Evolutionary conservation across 805 yeast genomes (phyloP).

Genomic region (Dipodascopsis uninucleata): DNA sequence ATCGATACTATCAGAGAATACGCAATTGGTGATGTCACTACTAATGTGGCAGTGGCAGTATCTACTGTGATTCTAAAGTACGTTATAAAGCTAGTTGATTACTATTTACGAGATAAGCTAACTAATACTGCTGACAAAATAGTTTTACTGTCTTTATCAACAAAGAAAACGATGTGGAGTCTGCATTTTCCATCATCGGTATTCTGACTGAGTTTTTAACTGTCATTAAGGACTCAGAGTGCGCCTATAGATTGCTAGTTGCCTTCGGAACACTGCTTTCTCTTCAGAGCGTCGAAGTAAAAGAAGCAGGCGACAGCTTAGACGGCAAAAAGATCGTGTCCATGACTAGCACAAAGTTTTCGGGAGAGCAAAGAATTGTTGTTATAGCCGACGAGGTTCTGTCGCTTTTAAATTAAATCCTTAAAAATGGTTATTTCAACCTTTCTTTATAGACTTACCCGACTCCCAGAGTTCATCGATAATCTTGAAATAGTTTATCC

Average conservation of each 20-base stretch:
- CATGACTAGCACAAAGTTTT: conserved; percentile 6
- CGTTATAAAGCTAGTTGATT: conserved; percentile 34
- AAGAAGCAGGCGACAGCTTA: conserved; percentile 18
- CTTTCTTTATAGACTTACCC: too few species aligned
- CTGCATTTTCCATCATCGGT: conserved; percentile 33
- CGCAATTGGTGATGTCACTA: conserved; percentile 3
- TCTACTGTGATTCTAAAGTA: conserved; percentile 32
- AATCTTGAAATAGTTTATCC: too few species aligned
- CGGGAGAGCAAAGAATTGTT: conserved; percentile 8
- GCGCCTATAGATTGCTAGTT: conserved; percentile 60
- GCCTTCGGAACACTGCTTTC: conserved; percentile 58
- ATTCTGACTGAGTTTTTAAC: conserved; percentile 36
- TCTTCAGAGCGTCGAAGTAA: conserved; percentile 6
- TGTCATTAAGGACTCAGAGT: conserved; percentile 50
- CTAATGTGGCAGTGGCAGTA: conserved; percentile 18
- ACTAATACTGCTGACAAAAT: conserved; percentile 24
- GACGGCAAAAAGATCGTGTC: conserved; percentile 13
- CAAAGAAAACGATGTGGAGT: conserved; percentile 34
- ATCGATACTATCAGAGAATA: conserved; percentile 15
- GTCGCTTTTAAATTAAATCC: conserved; percentile 4
- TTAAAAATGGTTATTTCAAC: too few species aligned
- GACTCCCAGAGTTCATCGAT: too few species aligned
- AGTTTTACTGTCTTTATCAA: conserved; percentile 47
- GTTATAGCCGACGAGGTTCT: conserved; percentile 16
- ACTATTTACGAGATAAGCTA: conserved; percentile 8